phyloP scores from a whole-genome alignment of 1,139 yeast species.

The Kodamaea anthophila region DNA sequence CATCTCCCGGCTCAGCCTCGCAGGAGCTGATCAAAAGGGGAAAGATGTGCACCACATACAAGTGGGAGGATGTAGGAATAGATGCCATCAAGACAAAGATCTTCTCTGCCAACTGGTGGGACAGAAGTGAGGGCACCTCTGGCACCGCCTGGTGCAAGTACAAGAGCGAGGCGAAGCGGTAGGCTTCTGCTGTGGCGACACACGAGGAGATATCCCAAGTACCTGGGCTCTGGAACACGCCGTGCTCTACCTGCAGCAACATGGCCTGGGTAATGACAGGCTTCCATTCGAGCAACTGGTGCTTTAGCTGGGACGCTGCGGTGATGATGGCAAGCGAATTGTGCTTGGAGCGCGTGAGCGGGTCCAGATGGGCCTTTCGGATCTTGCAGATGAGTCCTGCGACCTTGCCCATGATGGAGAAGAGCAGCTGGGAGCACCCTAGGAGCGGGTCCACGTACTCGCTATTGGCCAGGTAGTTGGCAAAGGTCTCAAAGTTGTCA shows the following conservation, averaged over 20 bases:
- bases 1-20: constrained; percentile 54
- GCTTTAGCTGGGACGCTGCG: constrained; percentile 48
- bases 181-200: constrained; percentile 65
- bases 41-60: constrained; percentile 54
- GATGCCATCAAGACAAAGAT: constrained; percentile 55
- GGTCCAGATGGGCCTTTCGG: constrained; percentile 21
- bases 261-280: constrained; percentile 38
- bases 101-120: constrained; percentile 54
- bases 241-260: constrained; percentile 22
- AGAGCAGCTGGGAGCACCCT: constrained; percentile 61
- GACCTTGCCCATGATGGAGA: constrained; percentile 58
- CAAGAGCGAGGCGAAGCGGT: constrained; percentile 50
- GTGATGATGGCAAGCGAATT: constrained; percentile 47
- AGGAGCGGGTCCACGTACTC: constrained; percentile 55
- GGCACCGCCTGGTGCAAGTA: constrained; percentile 68
- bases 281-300: constrained; percentile 49
- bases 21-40: constrained; percentile 61
- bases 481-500: constrained; percentile 27
- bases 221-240: constrained; percentile 7
- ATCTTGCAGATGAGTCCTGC: constrained; percentile 51
- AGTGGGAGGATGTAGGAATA: constrained; percentile 54
- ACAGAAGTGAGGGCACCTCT: constrained; percentile 51
- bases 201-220: constrained; percentile 55
- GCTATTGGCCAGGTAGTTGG: constrained; percentile 14
- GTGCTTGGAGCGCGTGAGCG: constrained; percentile 13